Percentiles rank a stretch among this genome's conserved stretches.
These are phyloP conservation scores for Paramecium sonneborni DNA, from an alignment of 73 alveolate genomes.

Conservation along the genomic window DNA sequence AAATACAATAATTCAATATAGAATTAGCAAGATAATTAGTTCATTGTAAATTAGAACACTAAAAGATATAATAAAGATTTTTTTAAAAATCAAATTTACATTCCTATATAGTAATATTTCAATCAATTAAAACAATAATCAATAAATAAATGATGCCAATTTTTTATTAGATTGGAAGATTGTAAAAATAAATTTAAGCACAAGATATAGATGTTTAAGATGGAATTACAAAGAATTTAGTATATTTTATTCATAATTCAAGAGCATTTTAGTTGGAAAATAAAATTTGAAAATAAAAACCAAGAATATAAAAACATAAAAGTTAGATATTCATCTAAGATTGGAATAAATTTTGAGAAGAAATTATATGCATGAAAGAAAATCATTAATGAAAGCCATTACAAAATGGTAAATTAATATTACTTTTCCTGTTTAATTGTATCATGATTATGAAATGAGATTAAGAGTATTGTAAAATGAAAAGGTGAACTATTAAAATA, in stretches of 20 bases:
- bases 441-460: constrained; percentile 1
- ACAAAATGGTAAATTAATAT: background rate
- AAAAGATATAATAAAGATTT: background rate
- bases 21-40: background rate
- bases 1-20: background rate
- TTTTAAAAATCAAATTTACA: background rate
- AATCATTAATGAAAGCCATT: background rate
- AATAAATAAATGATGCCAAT: background rate
- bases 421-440: background rate
- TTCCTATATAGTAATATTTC: background rate
- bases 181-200: background rate
- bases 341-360: background rate
- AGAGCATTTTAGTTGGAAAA: background rate
- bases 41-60: constrained; percentile 2
- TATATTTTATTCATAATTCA: background rate
- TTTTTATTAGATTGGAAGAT: background rate
- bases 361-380: background rate
- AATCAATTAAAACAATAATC: background rate
- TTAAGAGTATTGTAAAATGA: background rate
- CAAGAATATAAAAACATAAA: background rate
- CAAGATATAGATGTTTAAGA: background rate
- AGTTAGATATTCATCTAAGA: background rate
- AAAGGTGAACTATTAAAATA: background rate
- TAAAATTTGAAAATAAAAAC: background rate
- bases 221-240: background rate